Evolutionary conservation across 148 eudicot species (phyloP), one percentile per base, ranked within the genome.

Genomic region (Spergularia marina): DNA sequence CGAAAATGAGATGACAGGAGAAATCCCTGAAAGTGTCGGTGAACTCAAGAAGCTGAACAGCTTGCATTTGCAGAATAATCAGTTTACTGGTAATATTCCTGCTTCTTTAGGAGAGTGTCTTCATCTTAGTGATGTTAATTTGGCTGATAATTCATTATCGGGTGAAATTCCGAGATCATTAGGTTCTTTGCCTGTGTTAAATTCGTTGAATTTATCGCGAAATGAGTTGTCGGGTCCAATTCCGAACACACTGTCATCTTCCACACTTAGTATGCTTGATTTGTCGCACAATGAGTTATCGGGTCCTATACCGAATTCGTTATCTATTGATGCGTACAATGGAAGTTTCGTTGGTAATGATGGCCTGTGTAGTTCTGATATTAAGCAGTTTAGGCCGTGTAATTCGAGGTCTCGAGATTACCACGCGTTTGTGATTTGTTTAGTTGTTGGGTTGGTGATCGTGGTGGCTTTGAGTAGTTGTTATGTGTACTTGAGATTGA

Each of bases 151-250:
- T 78, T 74, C 71, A 8, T 77, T 95, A 70, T 80, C 86, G 0
- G 98, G 98, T 9, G 6, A 57, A 59, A 92, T 95, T 51, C 98
- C 98, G 0, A 20, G 51, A 0, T 78, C 87, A 1, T 72, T 95
- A 16, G 98, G 98, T 8, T 82, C 88, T 12, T 73, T 95, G n/a
- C 89, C 82, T 10, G 73, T 80, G 14, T 82, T 95, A 16, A 92
- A 86, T 75, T 86, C 90, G 10, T 70, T 95, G 70, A 90, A 95
- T 70, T 69, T 95, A 74, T 92, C 98, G 3, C 60, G 68, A 16
- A 95, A 95, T 75, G 73, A 76, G 61, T 83, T 95, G 25, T 85
- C 91, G 5, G 98, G 98, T 74, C 69, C 49, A 49, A 90, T 95
- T 51, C 98, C 98, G 0, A 74, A 12, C 57, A 85, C 87, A 11